phyloP scores from a whole-genome alignment of 169 alveolate species.

The Cryptosporidium canis region DNA sequence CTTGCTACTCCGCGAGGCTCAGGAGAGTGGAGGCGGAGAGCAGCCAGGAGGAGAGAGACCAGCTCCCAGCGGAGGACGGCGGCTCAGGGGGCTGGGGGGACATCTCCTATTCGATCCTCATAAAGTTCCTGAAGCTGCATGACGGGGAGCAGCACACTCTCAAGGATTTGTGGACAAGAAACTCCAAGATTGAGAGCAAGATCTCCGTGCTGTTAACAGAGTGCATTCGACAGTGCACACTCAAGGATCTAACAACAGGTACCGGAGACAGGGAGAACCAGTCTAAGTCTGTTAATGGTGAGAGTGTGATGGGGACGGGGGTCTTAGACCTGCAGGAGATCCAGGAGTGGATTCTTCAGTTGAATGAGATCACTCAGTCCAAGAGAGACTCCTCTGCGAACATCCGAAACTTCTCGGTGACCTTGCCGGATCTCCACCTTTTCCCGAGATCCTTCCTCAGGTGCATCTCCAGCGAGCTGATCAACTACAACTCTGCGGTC shows the following conservation, averaged over 20 bases:
- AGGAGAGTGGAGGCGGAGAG: background rate
- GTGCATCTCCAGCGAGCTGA: constrained; percentile 38
- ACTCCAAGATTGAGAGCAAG: constrained; percentile 19
- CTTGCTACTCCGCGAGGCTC: constrained; percentile 50
- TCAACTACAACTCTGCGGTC: background rate
- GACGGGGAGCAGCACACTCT: constrained; percentile 37
- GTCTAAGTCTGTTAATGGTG: background rate
- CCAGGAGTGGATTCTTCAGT: background rate
- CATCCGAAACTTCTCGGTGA: constrained; percentile 3
- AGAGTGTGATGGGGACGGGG: background rate
- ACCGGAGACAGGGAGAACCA: background rate
- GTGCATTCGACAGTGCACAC: constrained; percentile 58
- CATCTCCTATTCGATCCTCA: constrained; percentile 34
- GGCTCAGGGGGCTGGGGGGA: background rate
- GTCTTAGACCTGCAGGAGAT: background rate
- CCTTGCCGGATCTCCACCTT: constrained; percentile 59
- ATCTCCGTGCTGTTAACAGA: constrained; percentile 29
- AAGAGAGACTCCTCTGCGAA: background rate
- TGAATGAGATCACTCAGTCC: constrained; percentile 3
- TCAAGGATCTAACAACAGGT: background rate
- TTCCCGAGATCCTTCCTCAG: constrained; percentile 32
- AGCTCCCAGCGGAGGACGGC: too few species aligned
- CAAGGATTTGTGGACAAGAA: constrained; percentile 53
- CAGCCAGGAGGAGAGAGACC: background rate
- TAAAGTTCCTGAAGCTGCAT: constrained; percentile 11